Evolutionary conservation across 768 basidiomycete genomes (phyloP).

Genomic region (Multifurca ochricompacta): DNA sequence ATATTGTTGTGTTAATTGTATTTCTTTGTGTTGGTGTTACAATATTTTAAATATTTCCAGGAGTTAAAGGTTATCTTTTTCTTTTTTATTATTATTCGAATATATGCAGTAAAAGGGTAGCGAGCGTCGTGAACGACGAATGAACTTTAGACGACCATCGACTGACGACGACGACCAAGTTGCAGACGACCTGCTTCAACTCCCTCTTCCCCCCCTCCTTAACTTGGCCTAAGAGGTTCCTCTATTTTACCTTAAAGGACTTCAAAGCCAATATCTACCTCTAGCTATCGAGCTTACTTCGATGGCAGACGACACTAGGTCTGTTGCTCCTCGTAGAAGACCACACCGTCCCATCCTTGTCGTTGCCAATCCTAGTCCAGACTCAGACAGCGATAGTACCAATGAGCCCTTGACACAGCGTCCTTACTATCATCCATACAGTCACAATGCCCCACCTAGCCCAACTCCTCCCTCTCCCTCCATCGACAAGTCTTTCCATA

Average conservation of each 20-base stretch:
- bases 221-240: too few species aligned
- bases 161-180: background rate
- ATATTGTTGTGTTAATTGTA: too few species aligned
- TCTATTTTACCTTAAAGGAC: too few species aligned
- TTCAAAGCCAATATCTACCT: background rate
- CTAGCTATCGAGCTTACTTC: background rate
- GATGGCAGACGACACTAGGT: conserved; percentile 59
- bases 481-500: conserved; percentile 22
- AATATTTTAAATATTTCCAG: too few species aligned
- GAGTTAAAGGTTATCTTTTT: too few species aligned
- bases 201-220: background rate
- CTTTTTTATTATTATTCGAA: too few species aligned
- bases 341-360: conserved; percentile 36
- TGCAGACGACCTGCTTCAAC: background rate
- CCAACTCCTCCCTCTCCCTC: conserved; percentile 27
- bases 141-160: too few species aligned
- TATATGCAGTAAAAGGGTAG: too few species aligned
- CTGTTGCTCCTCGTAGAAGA: conserved; percentile 27
- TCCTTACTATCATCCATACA: conserved; percentile 20
- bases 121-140: too few species aligned
- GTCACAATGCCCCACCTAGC: conserved; percentile 24
- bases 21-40: too few species aligned
- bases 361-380: conserved; percentile 56
- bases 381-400: conserved; percentile 35
- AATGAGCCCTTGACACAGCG: conserved; percentile 23